These are phyloP conservation scores for Colletotrichum trifolii DNA, from an alignment of 2,329 filamentous ascomycete species.

Conservation along the genomic window DNA sequence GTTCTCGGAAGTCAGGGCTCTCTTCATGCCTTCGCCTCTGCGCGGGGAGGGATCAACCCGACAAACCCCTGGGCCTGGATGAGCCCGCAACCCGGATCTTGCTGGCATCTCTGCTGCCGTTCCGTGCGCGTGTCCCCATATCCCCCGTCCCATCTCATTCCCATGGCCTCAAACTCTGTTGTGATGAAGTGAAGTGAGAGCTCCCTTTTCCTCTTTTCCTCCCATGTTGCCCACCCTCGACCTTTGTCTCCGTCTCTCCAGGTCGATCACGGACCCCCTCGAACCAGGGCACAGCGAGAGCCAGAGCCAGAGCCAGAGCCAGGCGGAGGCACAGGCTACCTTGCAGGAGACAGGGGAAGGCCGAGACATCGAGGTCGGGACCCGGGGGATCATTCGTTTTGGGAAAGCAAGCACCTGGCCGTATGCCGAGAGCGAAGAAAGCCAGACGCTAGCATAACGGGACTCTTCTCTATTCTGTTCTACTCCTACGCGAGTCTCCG, in stretches of 20 bases:
- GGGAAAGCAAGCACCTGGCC: constrained; percentile 30
- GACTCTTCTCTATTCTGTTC: too few species aligned
- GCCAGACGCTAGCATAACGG: too few species aligned
- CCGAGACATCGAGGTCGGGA: constrained; percentile 31
- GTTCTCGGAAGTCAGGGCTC: constrained; percentile 31
- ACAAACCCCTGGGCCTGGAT: neutral
- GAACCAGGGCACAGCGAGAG: constrained; percentile 17
- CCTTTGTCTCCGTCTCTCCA: constrained; percentile 20
- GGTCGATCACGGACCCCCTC: constrained; percentile 38
- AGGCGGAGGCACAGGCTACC: constrained; percentile 30
- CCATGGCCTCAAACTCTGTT: constrained; percentile 15
- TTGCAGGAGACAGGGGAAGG: constrained; percentile 29
- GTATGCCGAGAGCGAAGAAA: neutral
- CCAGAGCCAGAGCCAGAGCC: constrained; percentile 15
- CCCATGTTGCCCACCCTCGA: constrained; percentile 17
- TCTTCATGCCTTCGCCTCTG: constrained; percentile 32
- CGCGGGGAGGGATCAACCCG: constrained; percentile 14
- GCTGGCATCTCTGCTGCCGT: constrained; percentile 31
- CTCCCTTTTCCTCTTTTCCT: constrained; percentile 13
- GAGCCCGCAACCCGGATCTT: constrained; percentile 18
- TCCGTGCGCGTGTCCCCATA: constrained; percentile 18
- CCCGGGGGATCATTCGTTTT: constrained; percentile 31
- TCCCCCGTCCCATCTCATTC: constrained; percentile 8
- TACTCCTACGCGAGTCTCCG: too few species aligned
- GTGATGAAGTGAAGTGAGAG: too few species aligned